phyloP scores from a whole-genome alignment of 768 basidiomycete genomes.

The Gelatoporia subvermispora region DNA sequence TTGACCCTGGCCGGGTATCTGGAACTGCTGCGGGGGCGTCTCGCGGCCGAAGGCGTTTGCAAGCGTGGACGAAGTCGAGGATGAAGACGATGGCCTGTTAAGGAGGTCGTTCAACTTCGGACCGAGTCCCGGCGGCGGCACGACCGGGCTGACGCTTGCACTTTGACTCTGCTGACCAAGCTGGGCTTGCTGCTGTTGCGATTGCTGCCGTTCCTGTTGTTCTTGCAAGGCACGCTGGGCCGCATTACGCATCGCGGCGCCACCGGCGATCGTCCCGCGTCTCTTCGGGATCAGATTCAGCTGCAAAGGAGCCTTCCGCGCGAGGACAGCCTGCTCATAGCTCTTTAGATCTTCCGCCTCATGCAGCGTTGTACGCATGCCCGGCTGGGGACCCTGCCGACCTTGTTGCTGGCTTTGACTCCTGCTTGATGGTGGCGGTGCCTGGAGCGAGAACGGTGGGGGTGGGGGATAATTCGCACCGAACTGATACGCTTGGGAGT shows the following conservation, averaged over 20 bases:
- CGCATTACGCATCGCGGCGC: constrained; percentile 18
- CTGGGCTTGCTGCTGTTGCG: constrained; percentile 9
- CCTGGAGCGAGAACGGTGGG: not conserved
- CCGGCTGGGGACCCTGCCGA: constrained; percentile 13
- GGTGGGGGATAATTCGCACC: not conserved
- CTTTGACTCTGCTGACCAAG: constrained; percentile 10
- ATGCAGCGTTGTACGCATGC: constrained; percentile 27
- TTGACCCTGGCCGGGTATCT: not conserved
- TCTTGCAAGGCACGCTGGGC: constrained; percentile 7
- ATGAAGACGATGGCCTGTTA: constrained; percentile 33
- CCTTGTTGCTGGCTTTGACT: constrained; percentile 2
- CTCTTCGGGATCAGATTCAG: constrained; percentile 49
- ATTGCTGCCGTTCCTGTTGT: constrained; percentile 2
- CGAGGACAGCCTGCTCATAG: constrained; percentile 74
- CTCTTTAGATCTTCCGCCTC: constrained; percentile 58
- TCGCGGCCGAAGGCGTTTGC: constrained; percentile 15
- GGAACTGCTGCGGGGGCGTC: constrained; percentile 1
- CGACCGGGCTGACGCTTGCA: constrained; percentile 17
- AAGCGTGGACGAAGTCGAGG: constrained; percentile 25
- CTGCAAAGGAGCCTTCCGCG: constrained; percentile 56
- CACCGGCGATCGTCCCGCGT: constrained; percentile 21
- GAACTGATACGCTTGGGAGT: constrained; percentile 4
- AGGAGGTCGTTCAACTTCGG: constrained; percentile 17
- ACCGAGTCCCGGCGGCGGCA: constrained; percentile 1
- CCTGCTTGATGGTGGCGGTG: not conserved